Evolutionary conservation across 192 early-diverging fungal genomes (phyloP), one percentile per base, ranked within the genome.

Genomic region (Gaertneriomyces sp.): DNA sequence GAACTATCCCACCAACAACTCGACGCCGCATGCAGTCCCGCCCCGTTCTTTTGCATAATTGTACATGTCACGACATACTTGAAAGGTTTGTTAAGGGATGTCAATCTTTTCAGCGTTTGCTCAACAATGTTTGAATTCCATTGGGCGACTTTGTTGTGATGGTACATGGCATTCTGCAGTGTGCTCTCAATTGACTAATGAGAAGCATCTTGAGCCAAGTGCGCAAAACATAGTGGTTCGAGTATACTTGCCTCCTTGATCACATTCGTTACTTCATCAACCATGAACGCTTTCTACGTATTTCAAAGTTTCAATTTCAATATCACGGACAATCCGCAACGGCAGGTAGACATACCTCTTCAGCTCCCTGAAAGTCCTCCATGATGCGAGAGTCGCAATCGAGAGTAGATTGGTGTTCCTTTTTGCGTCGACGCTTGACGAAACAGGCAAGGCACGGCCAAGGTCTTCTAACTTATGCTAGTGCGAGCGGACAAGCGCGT

Each of bases 51-150:
- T 78, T 91, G 89, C 86, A 91, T 85, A 46, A 91, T 90, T 25
- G 89, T 84, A 69, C 89, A 90, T 7, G 88, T 91, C 7, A 91
- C 79, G 70, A 91, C 80, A 68, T 90, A 91, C 76, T 91, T 91
- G 71, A 88, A 90, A 33, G 85, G 82, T 71, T 90, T 89, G 70
- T 85, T 85, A 39, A 89, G 78, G 20, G 74, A 78, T 1, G 83
- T 78, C 49, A 91, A 72, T 58, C 79, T 84, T 73, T 91, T 88
- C 40, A 91, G 59, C 14, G 74, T 75, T 53, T 72, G 80, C 58
- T 89, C 85, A 11, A 90, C 84, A 63, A 91, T 88, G 51, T 82
- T 79, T 10, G 79, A 76, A 66, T 89, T 91, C 90, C 90, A 91
- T 44, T 83, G 82, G 55, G 80, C 82, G 45, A 90, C 88, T 71